Conservation (phyloP, 2,329 filamentous ascomycete genomes). For the Exophiala bonariae region DNA sequence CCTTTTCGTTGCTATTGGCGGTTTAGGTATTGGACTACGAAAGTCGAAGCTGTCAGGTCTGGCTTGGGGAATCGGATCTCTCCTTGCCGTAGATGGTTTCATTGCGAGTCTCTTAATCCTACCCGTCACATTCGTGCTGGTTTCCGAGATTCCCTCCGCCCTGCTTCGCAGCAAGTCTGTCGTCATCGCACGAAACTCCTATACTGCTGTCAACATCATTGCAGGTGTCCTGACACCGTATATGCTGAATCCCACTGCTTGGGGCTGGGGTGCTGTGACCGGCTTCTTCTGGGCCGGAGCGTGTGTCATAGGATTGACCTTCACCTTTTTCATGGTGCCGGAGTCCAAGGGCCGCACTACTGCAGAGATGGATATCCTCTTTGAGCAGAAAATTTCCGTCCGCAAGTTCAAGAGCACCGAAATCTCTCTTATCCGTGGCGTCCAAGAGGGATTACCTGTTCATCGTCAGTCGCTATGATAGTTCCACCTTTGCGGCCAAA, state of each 20-base stretch:
- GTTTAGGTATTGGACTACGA: constrained; percentile 19
- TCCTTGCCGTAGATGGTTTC: constrained; percentile 56
- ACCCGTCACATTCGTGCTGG: constrained; percentile 53
- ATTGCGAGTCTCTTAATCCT: constrained; percentile 57
- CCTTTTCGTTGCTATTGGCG: constrained; percentile 32
- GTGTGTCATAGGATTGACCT: constrained; percentile 33
- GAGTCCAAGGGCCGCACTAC: constrained; percentile 18
- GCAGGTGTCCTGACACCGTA: constrained; percentile 30
- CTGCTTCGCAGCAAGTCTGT: constrained; percentile 58
- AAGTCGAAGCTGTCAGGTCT: no score
- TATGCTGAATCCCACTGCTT: constrained; percentile 36
- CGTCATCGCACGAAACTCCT: constrained; percentile 51
- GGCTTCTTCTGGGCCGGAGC: constrained; percentile 38
- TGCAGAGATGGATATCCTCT: constrained; percentile 20
- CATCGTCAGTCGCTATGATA: no score
- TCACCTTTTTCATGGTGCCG: constrained; percentile 39
- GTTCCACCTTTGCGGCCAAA: no score
- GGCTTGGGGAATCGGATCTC: constrained; percentile 40
- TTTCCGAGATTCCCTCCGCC: constrained; percentile 55
- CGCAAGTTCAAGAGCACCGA: constrained; percentile 29
- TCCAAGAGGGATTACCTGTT: no score
- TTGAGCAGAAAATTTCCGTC: constrained; percentile 24
- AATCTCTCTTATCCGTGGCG: no score
- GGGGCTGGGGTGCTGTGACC: constrained; percentile 38
- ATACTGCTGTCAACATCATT: constrained; percentile 51